These are phyloP conservation scores for Eragrostis nindensis DNA, from an alignment of 176 grass and related monocot species.

Conservation along the genomic window DNA sequence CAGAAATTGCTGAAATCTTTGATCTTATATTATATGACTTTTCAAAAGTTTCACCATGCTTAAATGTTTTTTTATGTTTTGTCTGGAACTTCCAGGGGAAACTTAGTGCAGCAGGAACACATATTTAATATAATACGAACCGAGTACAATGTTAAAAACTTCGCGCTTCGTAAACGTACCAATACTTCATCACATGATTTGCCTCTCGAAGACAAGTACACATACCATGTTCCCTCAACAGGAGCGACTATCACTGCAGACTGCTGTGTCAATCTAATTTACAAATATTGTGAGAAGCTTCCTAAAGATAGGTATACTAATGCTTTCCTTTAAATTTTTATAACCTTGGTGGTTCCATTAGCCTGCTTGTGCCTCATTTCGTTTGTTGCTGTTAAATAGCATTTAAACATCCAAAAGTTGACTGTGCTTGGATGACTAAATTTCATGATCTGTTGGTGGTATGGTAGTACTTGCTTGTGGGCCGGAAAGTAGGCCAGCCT, in stretches of 20 bases:
- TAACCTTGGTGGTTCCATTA: conserved; percentile 15
- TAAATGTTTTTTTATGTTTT: conserved; percentile 15
- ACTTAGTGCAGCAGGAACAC: conserved; percentile 64
- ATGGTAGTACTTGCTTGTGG: conserved; percentile 6
- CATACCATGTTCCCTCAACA: conserved; percentile 77
- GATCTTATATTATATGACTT: not conserved
- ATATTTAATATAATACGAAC: conserved; percentile 79
- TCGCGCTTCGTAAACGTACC: conserved; percentile 50
- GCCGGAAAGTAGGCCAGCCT: conserved; percentile 20
- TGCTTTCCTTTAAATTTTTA: not conserved
- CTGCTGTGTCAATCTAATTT: conserved; percentile 68
- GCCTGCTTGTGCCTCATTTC: conserved; percentile 7
- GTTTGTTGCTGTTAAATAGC: not conserved
- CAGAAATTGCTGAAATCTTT: not conserved
- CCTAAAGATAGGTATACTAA: conserved; percentile 73
- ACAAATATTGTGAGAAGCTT: conserved; percentile 88
- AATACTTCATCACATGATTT: conserved; percentile 40
- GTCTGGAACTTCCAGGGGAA: conserved; percentile 64
- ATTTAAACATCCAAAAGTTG: conserved; percentile 13
- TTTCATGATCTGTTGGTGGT: conserved; percentile 15
- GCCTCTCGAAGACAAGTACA: conserved; percentile 48
- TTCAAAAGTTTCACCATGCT: not conserved
- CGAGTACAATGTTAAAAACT: conserved; percentile 67
- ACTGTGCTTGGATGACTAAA: not conserved
- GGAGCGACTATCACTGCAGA: conserved; percentile 75